Conservation (phyloP, 106 monocot species). For the Cymbidium sinense region DNA sequence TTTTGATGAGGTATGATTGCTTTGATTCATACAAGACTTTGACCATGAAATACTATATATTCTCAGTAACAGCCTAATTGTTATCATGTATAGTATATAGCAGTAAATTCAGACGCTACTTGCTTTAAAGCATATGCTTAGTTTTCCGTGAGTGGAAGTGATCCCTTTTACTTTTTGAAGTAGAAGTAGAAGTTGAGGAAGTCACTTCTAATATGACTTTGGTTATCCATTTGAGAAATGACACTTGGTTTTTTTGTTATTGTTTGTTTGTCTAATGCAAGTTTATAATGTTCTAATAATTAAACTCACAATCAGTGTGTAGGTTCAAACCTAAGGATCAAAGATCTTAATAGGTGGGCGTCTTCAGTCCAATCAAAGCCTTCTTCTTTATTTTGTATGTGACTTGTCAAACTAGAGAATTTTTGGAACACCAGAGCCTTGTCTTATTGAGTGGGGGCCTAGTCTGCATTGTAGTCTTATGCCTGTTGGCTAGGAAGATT, state of each 20-base stretch:
- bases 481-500: too few relatives aligned
- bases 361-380: too few relatives aligned
- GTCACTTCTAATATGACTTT: background rate
- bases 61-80: background rate
- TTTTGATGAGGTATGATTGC: slow-evolving; percentile 55
- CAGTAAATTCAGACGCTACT: background rate
- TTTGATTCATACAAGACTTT: slow-evolving; percentile 7
- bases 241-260: background rate
- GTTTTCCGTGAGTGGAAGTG: background rate
- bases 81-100: background rate
- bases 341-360: too few relatives aligned
- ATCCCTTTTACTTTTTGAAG: too few relatives aligned
- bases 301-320: background rate
- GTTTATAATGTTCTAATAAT: background rate
- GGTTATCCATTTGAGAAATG: background rate
- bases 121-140: background rate
- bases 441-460: too few relatives aligned
- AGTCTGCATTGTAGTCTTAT: too few relatives aligned
- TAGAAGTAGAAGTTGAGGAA: background rate
- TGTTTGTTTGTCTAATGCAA: background rate
- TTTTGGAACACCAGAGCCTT: too few relatives aligned
- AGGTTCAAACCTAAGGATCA: too few relatives aligned
- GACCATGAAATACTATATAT: background rate
- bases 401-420: too few relatives aligned
- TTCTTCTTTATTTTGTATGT: too few relatives aligned